Evolutionary conservation across 1,284 basidiomycete genomes (phyloP), one percentile per base, ranked within the genome.

Genomic region (Ustilago esculenta): DNA sequence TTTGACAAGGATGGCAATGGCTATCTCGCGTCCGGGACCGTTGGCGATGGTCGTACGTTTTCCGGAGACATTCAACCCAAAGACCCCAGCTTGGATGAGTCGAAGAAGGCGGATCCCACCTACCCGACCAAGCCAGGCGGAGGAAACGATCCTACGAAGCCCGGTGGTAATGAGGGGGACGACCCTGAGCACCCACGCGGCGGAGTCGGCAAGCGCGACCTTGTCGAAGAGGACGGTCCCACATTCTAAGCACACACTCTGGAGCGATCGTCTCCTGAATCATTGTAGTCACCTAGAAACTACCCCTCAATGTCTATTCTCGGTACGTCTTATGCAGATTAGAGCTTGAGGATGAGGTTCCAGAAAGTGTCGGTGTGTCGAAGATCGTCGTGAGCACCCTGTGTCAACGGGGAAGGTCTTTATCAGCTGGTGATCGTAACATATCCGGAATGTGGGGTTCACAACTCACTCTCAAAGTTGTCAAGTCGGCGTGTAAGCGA

Each of bases 321-420:
- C n/a, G n/a, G n/a, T n/a, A n/a, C n/a, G n/a, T n/a, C n/a, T n/a
- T n/a, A n/a, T n/a, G n/a, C n/a, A n/a, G n/a, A n/a, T n/a, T 24
- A 66, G 2, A 55, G 34, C 0, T 35, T 20, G 23, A 56, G 57
- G 14, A 67, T 25, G 21, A 60, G 52, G 32, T 60, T 27, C 56
- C 56, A 67, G 43, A 67, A 67, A 3, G 49, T 60, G 36, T 60
- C 47, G 15, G 57, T 53, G 45, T 60, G 64, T 20, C 55, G 34
- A 12, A 67, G 51, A 33, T 53, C 57, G 21, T 67, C 64, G 45
- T 67, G 64, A 14, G 48, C 64, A 33, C 57, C 56, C 60, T 64
- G 40, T 41, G 4, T 27, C 32, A 18, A 27, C 9, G 9, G n/a
- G 20, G n/a, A n/a, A n/a, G n/a, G n/a, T n/a, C n/a, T n/a, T n/a